Conservation (phyloP, 1,284 basidiomycete species). For the Afroboletus lepidellus region DNA sequence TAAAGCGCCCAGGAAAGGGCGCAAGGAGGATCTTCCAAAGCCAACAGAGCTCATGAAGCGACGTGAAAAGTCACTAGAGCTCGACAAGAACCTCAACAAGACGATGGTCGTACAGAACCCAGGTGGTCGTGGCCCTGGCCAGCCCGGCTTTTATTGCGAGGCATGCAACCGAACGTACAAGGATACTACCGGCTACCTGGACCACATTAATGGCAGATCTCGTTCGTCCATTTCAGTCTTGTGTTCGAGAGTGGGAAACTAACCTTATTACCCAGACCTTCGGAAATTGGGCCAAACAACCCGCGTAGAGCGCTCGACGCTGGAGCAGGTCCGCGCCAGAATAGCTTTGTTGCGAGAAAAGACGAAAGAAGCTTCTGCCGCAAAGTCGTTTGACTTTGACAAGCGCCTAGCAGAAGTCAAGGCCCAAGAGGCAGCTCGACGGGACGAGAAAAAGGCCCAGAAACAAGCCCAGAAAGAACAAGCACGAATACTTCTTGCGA, state of each 20-base stretch:
- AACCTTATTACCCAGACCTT: slow-evolving; percentile 60
- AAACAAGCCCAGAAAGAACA: slow-evolving; percentile 74
- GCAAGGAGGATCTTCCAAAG: slow-evolving; percentile 74
- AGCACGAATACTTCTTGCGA: slow-evolving; percentile 59
- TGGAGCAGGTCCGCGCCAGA: slow-evolving; percentile 87
- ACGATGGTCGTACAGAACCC: slow-evolving; percentile 88
- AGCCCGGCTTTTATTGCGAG: slow-evolving; percentile 92
- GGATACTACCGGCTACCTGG: slow-evolving; percentile 90
- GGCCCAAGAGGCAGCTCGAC: slow-evolving; percentile 61
- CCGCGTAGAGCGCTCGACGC: slow-evolving; percentile 83
- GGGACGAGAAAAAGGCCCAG: slow-evolving; percentile 68
- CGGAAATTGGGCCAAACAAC: slow-evolving; percentile 93
- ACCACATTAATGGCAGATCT: slow-evolving; percentile 92
- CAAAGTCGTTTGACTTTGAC: slow-evolving; percentile 93
- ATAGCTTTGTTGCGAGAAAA: slow-evolving; percentile 87
- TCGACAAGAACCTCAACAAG: slow-evolving; percentile 90
- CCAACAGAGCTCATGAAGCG: slow-evolving; percentile 88
- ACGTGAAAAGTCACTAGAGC: slow-evolving; percentile 76
- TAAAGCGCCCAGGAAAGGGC: slow-evolving; percentile 71
- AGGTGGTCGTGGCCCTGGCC: slow-evolving; percentile 76
- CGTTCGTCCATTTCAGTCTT: slow-evolving; percentile 57
- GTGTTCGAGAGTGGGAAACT: not conserved
- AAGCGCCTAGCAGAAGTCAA: slow-evolving; percentile 83
- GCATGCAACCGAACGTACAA: slow-evolving; percentile 89
- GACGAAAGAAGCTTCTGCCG: slow-evolving; percentile 74